Base-by-base conservation (phyloP, 2,329 filamentous ascomycete species). In the Biscogniauxia mediterranea region DNA sequence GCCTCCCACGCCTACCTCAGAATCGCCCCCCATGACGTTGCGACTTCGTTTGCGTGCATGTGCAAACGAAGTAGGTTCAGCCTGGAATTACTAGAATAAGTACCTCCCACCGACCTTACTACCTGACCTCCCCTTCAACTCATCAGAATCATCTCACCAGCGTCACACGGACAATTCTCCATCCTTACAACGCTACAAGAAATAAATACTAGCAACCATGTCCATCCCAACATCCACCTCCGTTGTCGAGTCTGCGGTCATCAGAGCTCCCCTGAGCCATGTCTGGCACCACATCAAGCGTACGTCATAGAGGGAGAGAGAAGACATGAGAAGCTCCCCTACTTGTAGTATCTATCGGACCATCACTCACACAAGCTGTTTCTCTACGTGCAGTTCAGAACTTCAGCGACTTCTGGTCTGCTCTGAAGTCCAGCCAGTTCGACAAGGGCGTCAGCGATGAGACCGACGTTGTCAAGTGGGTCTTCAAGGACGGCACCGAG, bases 271-370 rank as follows among this genome's bases (percentile, higher is more conserved):
- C 38, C 83, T 90, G 73, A 82, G 82, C 70, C 76, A 84, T 67
- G 88, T 90, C 74, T 91, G 89, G 88, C 88, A 91, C 79, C 80
- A 86, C 70, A 88, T 91, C 84, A 91, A 91, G 82, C 85, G 73
- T 74, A 66, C 60, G 71, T 68, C 49, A 25, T 20, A 15, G 46
- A 2, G 26, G 26, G 26, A n/a, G n/a, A n/a, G 26, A 28, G 26
- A 28, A 28, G 17, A 38, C n/a, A 49, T 26, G 11, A 52, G 23
- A 19, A 21, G n/a, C 56, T 28, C 21, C 49, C 23, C 28, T n/a
- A 19, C 11, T 46, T n/a, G 2, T 46, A 15, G 38, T n/a, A n/a
- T 46, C 38, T 23, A 46, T 15, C 4, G 15, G 13, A 46, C 13
- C 5, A n/a, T n/a, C 6, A n/a, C 38, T 46, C 6, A 46, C 38